A percentile compares a stretch with the other conserved stretches of the same genome.
Conservation (phyloP, 495 filamentous ascomycete genomes). For the Durotheca rogersii region DNA sequence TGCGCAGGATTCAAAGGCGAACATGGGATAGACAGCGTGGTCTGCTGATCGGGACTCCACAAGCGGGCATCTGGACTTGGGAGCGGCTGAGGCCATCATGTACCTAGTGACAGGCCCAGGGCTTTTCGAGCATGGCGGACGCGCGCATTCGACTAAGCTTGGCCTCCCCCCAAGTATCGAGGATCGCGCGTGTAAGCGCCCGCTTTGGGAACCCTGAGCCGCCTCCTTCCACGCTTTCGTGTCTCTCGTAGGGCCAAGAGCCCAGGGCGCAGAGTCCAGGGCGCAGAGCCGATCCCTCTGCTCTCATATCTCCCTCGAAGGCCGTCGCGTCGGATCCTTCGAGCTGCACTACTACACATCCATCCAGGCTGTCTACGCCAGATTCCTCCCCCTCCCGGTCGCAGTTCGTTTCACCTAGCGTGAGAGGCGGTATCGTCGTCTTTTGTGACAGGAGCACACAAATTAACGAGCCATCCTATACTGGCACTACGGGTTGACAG, state of each 20-base stretch:
- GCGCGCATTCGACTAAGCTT: no score
- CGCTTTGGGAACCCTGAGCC: background rate
- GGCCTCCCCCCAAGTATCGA: no score
- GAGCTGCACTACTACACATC: background rate
- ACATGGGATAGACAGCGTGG: no score
- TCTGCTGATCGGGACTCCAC: no score
- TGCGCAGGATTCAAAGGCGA: no score
- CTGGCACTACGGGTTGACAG: no score
- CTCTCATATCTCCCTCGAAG: background rate
- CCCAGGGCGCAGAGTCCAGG: no score
- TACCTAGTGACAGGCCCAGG: no score
- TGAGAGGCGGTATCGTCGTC: constrained; percentile 7
- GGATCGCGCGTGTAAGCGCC: no score
- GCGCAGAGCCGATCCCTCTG: background rate
- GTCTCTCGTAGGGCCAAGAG: background rate
- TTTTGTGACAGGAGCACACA: constrained; percentile 2
- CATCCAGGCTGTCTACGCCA: background rate
- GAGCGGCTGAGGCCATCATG: no score
- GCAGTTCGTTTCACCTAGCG: constrained; percentile 14
- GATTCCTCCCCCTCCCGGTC: background rate
- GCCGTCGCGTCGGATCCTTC: background rate
- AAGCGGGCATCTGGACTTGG: no score
- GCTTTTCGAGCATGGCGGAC: no score
- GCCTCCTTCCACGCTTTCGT: background rate
- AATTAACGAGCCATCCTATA: background rate